Conservation (phyloP, 73 alveolate genomes). For the Durusdinium trenchii region DNA sequence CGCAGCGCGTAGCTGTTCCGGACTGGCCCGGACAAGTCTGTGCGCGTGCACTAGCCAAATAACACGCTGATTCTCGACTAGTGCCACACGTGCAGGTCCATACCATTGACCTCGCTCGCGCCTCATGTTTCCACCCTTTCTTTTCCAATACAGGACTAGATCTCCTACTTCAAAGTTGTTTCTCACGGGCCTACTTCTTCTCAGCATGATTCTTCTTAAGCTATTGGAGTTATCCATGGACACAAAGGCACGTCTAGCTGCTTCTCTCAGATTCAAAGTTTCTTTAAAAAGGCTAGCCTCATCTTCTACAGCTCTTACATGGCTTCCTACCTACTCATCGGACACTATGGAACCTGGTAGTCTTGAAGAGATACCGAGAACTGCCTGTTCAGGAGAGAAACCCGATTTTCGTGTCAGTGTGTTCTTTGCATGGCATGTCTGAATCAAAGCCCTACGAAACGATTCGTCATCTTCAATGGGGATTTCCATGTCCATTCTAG, state of each 20-base stretch:
- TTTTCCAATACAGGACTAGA: not conserved
- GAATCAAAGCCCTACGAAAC: not conserved
- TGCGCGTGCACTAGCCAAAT: not conserved
- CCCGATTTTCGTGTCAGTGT: not conserved
- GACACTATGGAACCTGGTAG: constrained; percentile 1
- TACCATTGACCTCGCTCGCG: not conserved
- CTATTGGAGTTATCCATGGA: not conserved
- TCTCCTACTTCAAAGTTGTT: not conserved
- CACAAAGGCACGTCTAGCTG: not conserved
- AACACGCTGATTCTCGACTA: not conserved
- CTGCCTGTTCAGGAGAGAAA: not conserved
- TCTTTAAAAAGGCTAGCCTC: no score
- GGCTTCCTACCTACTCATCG: not conserved
- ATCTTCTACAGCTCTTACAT: no score
- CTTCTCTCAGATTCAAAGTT: not conserved
- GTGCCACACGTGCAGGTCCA: not conserved
- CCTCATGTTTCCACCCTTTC: not conserved
- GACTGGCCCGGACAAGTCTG: not conserved
- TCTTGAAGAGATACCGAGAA: not conserved
- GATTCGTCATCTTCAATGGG: not conserved
- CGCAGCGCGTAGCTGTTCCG: not conserved
- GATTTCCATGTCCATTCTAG: not conserved
- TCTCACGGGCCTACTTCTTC: not conserved
- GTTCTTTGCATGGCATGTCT: not conserved
- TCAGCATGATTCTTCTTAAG: not conserved